Evolutionary conservation across 2,329 filamentous ascomycete genomes (phyloP), one percentile per base, ranked within the genome.

Genomic region (Penicillium crustosum): DNA sequence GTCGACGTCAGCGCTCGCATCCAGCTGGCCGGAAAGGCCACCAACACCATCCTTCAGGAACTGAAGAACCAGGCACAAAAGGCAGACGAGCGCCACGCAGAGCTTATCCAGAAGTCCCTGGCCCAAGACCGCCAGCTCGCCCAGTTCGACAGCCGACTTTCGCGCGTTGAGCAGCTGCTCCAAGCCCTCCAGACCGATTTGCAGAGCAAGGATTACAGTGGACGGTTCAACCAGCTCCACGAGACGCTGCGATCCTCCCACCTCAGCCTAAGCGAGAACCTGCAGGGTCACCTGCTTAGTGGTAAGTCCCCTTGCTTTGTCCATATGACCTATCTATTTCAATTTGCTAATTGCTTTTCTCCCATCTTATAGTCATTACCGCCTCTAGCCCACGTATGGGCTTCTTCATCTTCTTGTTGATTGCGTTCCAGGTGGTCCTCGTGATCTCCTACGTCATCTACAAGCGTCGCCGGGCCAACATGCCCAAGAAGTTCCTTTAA

Each of bases 401-500:
- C 31, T 80, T 83, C 54, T 83, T 87, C 66, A 83, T 96, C 63
- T 82, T 88, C 68, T 78, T 92, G 59, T 82, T 96, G 58, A 79
- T 96, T 55, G 86, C 83, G 19, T 86, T 90, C 62, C 92, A 97
- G 77, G 70, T 90, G 49, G 72, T 91, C 64, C 79, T 95, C 33
- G 85, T 85, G 0, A 85, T 76, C 2, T 83, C 81, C 1, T 96
- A 93, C 71, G 74, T 91, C 38, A 72, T 87, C 58, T 96, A 96
- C 78, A 96, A 96, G 83, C 84, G 86, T 67, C 87, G 89, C 70
- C 85, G 88, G 76, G 82, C 84, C 39, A 86, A 82, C 62, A 85
- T 86, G 74, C 91, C 91, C n/a, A 96, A 96, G 83, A 97, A 97
- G 79, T 97, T 92, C 75, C 78, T 96, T 72, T 96, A 80, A 72